phyloP scores from a whole-genome alignment of 352 stramenopile genomes.

The Phytopythium sindhum region DNA sequence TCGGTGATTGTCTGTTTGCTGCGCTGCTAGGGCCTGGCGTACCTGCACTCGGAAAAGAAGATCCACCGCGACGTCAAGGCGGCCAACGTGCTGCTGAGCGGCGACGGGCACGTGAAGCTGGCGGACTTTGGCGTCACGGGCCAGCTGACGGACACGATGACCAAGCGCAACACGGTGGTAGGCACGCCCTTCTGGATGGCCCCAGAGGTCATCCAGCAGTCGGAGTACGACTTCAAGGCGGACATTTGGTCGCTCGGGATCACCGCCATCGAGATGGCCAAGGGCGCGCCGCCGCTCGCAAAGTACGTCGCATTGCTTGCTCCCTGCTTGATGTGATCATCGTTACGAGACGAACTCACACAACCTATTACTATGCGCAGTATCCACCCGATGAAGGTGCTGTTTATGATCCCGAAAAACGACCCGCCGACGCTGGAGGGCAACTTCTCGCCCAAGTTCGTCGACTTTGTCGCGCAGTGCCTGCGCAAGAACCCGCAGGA shows the following conservation, averaged over 20 bases:
- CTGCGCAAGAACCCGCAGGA: conserved; percentile 86
- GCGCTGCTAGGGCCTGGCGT: conserved; percentile 48
- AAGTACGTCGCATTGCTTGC: conserved; percentile 37
- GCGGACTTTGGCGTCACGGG: conserved; percentile 89
- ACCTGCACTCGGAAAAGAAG: conserved; percentile 81
- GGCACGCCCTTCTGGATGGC: conserved; percentile 99
- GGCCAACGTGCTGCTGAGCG: conserved; percentile 77
- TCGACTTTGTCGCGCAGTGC: conserved; percentile 89
- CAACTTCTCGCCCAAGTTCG: conserved; percentile 67
- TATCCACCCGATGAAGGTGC: conserved; percentile 97
- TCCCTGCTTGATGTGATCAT: not conserved
- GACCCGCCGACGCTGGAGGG: conserved; percentile 83
- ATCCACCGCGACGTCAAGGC: conserved; percentile 86
- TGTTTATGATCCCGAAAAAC: conserved; percentile 98
- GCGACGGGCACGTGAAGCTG: conserved; percentile 76
- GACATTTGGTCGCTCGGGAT: conserved; percentile 99
- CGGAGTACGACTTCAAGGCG: conserved; percentile 94
- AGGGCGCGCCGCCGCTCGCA: conserved; percentile 93
- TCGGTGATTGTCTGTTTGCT: not conserved
- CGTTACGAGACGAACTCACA: conserved; percentile 2
- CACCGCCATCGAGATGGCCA: conserved; percentile 98
- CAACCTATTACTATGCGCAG: conserved; percentile 35
- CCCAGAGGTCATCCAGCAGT: conserved; percentile 81
- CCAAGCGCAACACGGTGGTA: conserved; percentile 97
- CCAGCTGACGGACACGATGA: conserved; percentile 96